Percentiles rank a stretch among this genome's conserved stretches.
phyloP scores from a whole-genome alignment of 2,329 filamentous ascomycete genomes.

The Epicoccum nigrum region DNA sequence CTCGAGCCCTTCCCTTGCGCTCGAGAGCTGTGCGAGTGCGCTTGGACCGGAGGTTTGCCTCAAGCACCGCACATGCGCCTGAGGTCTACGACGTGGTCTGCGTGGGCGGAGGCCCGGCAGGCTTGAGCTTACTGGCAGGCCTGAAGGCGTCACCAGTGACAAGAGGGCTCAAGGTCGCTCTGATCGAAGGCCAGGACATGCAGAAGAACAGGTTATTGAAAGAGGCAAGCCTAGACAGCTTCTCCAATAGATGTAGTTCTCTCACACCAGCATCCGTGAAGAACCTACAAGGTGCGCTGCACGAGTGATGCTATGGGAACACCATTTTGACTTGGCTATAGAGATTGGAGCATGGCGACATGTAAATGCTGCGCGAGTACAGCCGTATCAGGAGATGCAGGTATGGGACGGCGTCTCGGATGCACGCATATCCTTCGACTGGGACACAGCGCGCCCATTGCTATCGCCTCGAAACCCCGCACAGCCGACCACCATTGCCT shows the following conservation, averaged over 20 bases:
- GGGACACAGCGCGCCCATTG: conserved; percentile 57
- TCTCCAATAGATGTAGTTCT: conserved; percentile 94
- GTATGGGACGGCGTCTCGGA: conserved; percentile 96
- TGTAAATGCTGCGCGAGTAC: conserved; percentile 73
- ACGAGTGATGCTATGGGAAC: not conserved
- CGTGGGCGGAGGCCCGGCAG: conserved; percentile 87
- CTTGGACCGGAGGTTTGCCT: conserved; percentile 38
- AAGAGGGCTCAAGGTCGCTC: conserved; percentile 77
- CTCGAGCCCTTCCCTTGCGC: conserved; percentile 22
- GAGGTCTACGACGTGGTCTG: conserved; percentile 94
- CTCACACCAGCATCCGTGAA: conserved; percentile 86
- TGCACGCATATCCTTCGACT: conserved; percentile 88
- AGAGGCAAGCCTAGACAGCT: conserved; percentile 67
- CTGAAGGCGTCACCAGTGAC: conserved; percentile 71
- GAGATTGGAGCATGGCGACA: conserved; percentile 85
- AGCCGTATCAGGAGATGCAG: conserved; percentile 94
- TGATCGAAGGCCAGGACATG: conserved; percentile 90
- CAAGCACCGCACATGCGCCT: conserved; percentile 50
- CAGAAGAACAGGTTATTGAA: conserved; percentile 70
- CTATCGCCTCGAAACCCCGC: conserved; percentile 49
- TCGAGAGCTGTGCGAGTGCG: conserved; percentile 23
- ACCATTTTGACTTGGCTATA: conserved; percentile 21
- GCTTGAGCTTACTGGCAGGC: conserved; percentile 67
- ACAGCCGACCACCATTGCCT: conserved; percentile 72
- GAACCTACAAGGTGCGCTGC: conserved; percentile 68